Evolutionary conservation across 2,329 filamentous ascomycete species (phyloP).

Genomic region (Paecilomyces formosus): DNA sequence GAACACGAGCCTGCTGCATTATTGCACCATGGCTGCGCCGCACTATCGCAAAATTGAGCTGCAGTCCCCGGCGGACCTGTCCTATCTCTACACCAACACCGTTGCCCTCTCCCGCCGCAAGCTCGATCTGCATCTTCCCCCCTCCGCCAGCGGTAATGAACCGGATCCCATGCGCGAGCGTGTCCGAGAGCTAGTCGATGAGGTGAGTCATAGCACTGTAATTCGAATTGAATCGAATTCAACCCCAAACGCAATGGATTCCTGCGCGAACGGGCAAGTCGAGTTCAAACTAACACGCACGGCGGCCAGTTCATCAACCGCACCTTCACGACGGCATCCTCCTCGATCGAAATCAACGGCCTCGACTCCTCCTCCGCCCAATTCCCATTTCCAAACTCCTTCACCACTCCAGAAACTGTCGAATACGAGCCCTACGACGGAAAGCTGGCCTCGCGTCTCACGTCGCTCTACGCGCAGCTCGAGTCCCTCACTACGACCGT

Average conservation of each 20-base stretch:
- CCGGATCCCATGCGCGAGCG: slow-evolving; percentile 38
- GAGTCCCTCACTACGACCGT: slow-evolving; percentile 41
- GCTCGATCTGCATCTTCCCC: slow-evolving; percentile 42
- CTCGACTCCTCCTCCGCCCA: slow-evolving; percentile 28
- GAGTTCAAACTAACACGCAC: neutral
- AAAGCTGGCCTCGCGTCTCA: slow-evolving; percentile 34
- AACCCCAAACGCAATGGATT: too few species aligned
- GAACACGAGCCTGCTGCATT: neutral
- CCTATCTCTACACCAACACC: slow-evolving; percentile 41
- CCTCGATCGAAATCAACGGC: slow-evolving; percentile 42
- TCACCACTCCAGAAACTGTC: slow-evolving; percentile 32
- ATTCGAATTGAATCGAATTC: neutral
- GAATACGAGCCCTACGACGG: slow-evolving; percentile 42
- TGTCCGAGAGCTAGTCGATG: slow-evolving; percentile 34
- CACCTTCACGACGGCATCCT: slow-evolving; percentile 36
- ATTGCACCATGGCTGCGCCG: slow-evolving; percentile 17
- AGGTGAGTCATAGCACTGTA: slow-evolving; percentile 16
- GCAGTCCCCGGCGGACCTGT: slow-evolving; percentile 43
- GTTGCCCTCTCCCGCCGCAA: slow-evolving; percentile 38
- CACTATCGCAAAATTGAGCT: slow-evolving; percentile 45
- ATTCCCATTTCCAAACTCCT: slow-evolving; percentile 21
- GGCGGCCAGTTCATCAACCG: slow-evolving; percentile 35
- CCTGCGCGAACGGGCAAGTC: too few species aligned
- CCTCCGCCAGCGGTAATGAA: slow-evolving; percentile 31
- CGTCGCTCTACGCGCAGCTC: slow-evolving; percentile 39